Conservation (phyloP, 83 land plant genomes). For the Picea mariana region DNA sequence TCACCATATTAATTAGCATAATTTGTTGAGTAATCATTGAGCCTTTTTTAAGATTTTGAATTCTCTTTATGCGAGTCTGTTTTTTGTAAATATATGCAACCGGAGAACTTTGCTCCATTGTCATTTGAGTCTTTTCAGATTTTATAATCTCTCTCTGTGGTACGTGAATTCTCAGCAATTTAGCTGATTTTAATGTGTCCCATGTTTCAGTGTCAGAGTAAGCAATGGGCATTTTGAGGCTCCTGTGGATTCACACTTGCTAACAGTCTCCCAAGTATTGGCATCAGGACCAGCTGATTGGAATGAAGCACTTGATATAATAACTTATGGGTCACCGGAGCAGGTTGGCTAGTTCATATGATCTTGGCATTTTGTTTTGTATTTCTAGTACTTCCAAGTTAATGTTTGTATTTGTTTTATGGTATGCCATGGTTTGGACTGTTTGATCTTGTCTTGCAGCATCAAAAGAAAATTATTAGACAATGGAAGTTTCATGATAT, state of each 20-base stretch:
- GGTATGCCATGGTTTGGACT: background rate
- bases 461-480: too few relatives aligned
- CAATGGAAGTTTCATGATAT: background rate
- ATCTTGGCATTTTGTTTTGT: background rate
- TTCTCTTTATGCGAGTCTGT: too few relatives aligned
- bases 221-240: conserved; percentile 59
- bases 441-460: background rate
- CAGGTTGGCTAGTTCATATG: conserved; percentile 46
- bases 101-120: too few relatives aligned
- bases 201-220: conserved; percentile 34
- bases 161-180: background rate
- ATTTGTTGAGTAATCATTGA: too few relatives aligned
- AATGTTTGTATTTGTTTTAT: background rate
- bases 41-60: too few relatives aligned
- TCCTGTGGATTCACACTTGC: conserved; percentile 35
- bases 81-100: too few relatives aligned
- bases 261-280: conserved; percentile 27
- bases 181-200: background rate
- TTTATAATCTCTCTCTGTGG: background rate
- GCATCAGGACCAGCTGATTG: conserved; percentile 79
- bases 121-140: too few relatives aligned
- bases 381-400: background rate
- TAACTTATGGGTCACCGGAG: conserved; percentile 81
- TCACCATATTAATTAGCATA: too few relatives aligned
- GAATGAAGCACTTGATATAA: conserved; percentile 95